These are phyloP conservation scores for Nakaseomyces uthaithaninus DNA, from an alignment of 1,139 yeast genomes.

Conservation along the genomic window DNA sequence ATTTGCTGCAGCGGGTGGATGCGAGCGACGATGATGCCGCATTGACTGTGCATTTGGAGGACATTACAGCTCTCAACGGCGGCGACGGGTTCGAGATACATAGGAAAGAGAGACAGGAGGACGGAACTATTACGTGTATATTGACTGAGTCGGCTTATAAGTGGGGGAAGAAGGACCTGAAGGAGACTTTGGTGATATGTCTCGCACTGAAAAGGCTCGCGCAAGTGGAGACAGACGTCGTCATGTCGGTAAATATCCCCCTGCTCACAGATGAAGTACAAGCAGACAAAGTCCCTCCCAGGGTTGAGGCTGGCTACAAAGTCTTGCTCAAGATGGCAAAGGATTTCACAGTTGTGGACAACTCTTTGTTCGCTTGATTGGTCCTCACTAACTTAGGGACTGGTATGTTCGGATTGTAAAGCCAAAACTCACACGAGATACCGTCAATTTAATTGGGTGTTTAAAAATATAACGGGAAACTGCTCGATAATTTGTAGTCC, in stretches of 20 bases:
- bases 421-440: no score
- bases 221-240: conserved; percentile 50
- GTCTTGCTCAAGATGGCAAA: conserved; percentile 31
- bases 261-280: conserved; percentile 15
- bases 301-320: conserved; percentile 30
- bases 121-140: conserved; percentile 14
- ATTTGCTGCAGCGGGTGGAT: conserved; percentile 55
- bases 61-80: conserved; percentile 36
- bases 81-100: conserved; percentile 24
- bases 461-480: no score
- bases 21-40: conserved; percentile 34
- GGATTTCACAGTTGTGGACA: conserved; percentile 36
- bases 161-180: conserved; percentile 40
- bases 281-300: conserved; percentile 16
- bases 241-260: conserved; percentile 55
- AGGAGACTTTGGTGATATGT: conserved; percentile 38
- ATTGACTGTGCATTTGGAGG: conserved; percentile 37
- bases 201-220: conserved; percentile 47
- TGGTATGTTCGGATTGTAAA: no score
- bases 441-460: no score
- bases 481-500: no score
- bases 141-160: conserved; percentile 29
- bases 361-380: conserved; percentile 40
- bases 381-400: no score
- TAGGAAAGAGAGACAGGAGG: conserved; percentile 13